phyloP scores from a whole-genome alignment of 176 grass and related monocot genomes.

The Avena eriantha region DNA sequence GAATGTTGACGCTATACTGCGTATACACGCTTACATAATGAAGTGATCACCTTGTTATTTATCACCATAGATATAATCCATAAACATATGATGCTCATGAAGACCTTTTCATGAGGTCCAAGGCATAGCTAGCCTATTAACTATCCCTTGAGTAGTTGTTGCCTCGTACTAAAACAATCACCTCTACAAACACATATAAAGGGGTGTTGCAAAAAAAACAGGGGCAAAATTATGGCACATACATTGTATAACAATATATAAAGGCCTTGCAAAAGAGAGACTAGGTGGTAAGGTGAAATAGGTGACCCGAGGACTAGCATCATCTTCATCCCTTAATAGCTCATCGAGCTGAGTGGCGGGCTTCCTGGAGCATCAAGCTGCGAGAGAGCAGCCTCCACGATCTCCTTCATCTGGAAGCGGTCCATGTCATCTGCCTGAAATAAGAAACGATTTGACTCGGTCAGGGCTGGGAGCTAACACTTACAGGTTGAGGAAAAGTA shows the following conservation, averaged over 20 bases:
- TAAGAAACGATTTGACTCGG: background rate
- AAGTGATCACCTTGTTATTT: constrained; percentile 38
- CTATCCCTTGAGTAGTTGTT: background rate
- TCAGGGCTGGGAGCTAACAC: background rate
- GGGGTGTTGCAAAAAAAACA: constrained; percentile 10
- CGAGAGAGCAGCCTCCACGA: background rate
- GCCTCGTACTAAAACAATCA: background rate
- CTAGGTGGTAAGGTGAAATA: background rate
- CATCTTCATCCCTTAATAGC: constrained; percentile 22
- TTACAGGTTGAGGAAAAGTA: background rate
- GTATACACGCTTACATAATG: too few species aligned
- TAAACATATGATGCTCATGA: background rate
- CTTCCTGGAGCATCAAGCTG: background rate
- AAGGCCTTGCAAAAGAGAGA: background rate
- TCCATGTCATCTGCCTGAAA: constrained; percentile 43
- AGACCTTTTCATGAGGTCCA: background rate
- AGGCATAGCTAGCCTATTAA: background rate
- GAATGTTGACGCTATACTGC: too few species aligned
- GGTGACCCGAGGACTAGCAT: background rate
- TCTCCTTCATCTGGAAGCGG: constrained; percentile 19
- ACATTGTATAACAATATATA: background rate
- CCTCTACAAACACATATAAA: background rate
- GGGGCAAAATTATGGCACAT: background rate
- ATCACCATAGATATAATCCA: background rate
- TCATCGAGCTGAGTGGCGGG: constrained; percentile 36